These are phyloP conservation scores for Puccinia triticina DNA, from an alignment of 1,284 basidiomycete species.

Conservation along the genomic window DNA sequence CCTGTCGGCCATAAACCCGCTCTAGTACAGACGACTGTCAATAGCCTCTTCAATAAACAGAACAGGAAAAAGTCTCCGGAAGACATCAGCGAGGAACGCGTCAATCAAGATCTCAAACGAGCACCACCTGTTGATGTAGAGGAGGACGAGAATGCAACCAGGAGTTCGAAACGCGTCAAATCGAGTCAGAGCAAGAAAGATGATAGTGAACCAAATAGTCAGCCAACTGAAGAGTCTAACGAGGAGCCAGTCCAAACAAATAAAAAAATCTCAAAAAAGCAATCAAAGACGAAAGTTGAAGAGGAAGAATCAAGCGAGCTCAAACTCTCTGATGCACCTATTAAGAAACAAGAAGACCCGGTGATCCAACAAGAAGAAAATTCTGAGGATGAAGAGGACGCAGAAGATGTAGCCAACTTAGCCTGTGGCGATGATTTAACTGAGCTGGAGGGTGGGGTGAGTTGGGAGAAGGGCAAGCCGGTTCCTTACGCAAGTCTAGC, in stretches of 20 bases:
- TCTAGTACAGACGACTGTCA: slow-evolving; percentile 29
- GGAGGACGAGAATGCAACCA: background rate
- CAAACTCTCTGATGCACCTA: background rate
- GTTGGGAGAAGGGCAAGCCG: slow-evolving; percentile 47
- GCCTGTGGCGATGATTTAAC: background rate
- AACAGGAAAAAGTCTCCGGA: background rate
- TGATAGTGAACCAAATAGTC: background rate
- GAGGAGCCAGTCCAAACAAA: background rate
- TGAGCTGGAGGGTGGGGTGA: background rate
- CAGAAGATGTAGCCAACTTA: background rate
- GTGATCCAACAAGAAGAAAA: slow-evolving; percentile 17
- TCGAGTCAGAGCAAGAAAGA: background rate
- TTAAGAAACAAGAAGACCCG: background rate
- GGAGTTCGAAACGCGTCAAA: slow-evolving; percentile 18
- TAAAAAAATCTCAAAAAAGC: background rate
- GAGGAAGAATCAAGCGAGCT: background rate
- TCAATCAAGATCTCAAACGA: slow-evolving; percentile 1
- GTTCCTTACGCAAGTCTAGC: slow-evolving; percentile 92
- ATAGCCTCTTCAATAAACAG: slow-evolving; percentile 34
- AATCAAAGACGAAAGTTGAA: background rate
- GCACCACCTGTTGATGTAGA: slow-evolving; percentile 1
- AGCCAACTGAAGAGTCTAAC: background rate
- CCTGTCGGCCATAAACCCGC: slow-evolving; percentile 22
- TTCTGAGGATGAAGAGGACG: slow-evolving; percentile 21
- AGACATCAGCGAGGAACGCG: background rate